Conservation (phyloP, 2,329 filamentous ascomycete genomes). For the Annulohypoxylon truncatum region DNA sequence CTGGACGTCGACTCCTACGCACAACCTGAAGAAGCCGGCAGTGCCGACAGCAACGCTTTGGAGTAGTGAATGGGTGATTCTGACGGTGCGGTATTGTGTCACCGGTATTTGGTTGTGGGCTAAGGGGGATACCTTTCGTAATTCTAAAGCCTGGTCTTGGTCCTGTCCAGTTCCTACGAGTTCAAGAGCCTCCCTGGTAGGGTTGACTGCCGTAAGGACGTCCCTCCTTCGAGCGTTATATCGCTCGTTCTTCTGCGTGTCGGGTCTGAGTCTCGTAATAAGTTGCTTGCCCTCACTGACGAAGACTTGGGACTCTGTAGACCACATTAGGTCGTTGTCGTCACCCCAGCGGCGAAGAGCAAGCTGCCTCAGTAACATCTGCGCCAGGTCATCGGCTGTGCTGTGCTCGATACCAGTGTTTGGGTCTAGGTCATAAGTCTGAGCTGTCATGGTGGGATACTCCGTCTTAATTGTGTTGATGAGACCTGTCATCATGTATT, state of each 20-base stretch:
- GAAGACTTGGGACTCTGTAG: conserved; percentile 2
- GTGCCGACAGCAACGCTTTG: conserved; percentile 3
- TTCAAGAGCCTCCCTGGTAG: conserved; percentile 1
- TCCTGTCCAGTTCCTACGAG: conserved; percentile 4
- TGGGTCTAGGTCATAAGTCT: conserved; percentile 4
- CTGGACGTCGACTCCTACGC: background rate
- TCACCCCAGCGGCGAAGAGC: conserved; percentile 7
- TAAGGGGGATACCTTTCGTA: conserved; percentile 6
- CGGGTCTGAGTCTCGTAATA: conserved; percentile 8
- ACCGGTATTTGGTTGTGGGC: background rate
- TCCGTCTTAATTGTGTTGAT: conserved; percentile 15
- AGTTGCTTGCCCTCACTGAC: conserved; percentile 3
- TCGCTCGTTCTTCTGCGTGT: conserved; percentile 9
- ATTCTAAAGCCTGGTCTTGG: conserved; percentile 1
- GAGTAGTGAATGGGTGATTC: conserved; percentile 1
- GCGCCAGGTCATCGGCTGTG: conserved; percentile 2
- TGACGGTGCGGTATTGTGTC: conserved; percentile 8
- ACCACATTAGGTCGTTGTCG: conserved; percentile 2
- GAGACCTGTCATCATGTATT: conserved; percentile 26
- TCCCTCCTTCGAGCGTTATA: conserved; percentile 6
- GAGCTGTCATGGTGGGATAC: conserved; percentile 6
- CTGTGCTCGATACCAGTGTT: background rate
- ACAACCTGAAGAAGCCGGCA: conserved; percentile 7
- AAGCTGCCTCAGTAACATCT: conserved; percentile 7
- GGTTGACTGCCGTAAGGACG: background rate